A percentile compares a stretch with the other conserved stretches of the same genome.
These are phyloP conservation scores for Ammopiptanthus mongolicus DNA, from an alignment of 306 rosid genomes.

Conservation along the genomic window DNA sequence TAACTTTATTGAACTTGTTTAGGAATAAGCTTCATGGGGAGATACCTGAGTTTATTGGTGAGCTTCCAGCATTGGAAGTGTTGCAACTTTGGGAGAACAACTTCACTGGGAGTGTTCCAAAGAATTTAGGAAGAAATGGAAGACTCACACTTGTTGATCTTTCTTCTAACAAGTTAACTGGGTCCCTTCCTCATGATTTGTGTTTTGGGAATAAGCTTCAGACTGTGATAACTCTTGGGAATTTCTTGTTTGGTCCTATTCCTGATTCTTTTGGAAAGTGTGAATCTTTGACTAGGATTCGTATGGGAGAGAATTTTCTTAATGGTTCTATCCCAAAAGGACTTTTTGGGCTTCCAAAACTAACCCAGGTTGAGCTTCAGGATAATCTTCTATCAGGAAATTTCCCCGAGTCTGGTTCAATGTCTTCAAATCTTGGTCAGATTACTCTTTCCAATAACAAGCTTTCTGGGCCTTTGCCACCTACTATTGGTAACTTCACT, in stretches of 20 bases:
- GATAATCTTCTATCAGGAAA: conserved; percentile 62
- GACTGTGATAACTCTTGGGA: conserved; percentile 68
- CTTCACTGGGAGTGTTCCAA: conserved; percentile 80
- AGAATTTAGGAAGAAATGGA: conserved; percentile 66
- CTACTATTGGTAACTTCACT: conserved; percentile 82
- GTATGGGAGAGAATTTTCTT: conserved; percentile 83
- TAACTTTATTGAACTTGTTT: conserved; percentile 74
- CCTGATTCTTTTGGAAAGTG: conserved; percentile 86
- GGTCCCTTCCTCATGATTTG: conserved; percentile 68
- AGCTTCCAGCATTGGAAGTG: conserved; percentile 66
- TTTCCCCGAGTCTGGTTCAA: conserved; percentile 51
- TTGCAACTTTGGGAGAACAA: conserved; percentile 93
- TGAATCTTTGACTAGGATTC: conserved; percentile 59
- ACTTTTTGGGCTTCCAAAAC: conserved; percentile 63
- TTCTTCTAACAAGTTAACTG: conserved; percentile 81
- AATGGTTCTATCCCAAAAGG: conserved; percentile 90
- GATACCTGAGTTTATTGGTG: conserved; percentile 84
- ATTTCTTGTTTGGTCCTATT: conserved; percentile 76
- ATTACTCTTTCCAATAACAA: conserved; percentile 75
- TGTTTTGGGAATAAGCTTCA: conserved; percentile 71
- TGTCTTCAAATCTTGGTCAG: conserved; percentile 65
- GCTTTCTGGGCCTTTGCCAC: conserved; percentile 71
- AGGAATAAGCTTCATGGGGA: conserved; percentile 88
- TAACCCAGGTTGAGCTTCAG: conserved; percentile 84
- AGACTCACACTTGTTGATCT: conserved; percentile 66